These are phyloP conservation scores for Emericellopsis atlantica DNA, from an alignment of 2,329 filamentous ascomycete genomes.

Conservation along the genomic window DNA sequence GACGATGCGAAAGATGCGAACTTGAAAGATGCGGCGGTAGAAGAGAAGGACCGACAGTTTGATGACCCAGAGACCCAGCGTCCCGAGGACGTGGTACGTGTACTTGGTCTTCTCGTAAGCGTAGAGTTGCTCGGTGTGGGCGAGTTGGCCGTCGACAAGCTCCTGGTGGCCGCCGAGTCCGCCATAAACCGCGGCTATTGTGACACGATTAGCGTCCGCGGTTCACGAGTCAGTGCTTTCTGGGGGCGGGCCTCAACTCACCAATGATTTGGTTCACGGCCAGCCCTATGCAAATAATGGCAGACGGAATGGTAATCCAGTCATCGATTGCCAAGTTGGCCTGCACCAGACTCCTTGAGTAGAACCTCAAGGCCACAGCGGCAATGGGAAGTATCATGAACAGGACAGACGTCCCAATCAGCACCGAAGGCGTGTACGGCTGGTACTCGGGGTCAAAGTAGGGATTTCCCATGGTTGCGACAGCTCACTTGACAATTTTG, in stretches of 20 bases:
- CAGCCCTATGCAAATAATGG: not conserved
- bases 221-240: too few relatives aligned
- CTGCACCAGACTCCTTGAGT: not conserved
- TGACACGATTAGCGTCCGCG: too few relatives aligned
- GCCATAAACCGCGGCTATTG: not conserved
- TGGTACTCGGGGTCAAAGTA: not conserved
- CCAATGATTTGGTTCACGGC: not conserved
- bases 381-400: not conserved
- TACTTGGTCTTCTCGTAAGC: not conserved
- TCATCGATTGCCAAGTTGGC: not conserved
- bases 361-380: not conserved
- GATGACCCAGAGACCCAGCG: slow-evolving; percentile 4
- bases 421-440: not conserved
- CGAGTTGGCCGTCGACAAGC: not conserved
- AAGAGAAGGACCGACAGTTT: slow-evolving; percentile 6
- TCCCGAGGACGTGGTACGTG: not conserved
- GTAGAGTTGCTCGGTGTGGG: not conserved
- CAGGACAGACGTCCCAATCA: not conserved
- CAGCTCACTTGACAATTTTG: too few relatives aligned
- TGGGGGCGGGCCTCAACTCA: not conserved
- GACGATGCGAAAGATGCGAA: slow-evolving; percentile 3
- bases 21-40: slow-evolving; percentile 6
- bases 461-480: not conserved
- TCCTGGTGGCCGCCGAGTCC: not conserved
- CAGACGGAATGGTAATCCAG: not conserved